Percentiles rank a stretch among this genome's conserved stretches.
Conservation (phyloP, 306 rosid species). For the Castanea mollissima region DNA sequence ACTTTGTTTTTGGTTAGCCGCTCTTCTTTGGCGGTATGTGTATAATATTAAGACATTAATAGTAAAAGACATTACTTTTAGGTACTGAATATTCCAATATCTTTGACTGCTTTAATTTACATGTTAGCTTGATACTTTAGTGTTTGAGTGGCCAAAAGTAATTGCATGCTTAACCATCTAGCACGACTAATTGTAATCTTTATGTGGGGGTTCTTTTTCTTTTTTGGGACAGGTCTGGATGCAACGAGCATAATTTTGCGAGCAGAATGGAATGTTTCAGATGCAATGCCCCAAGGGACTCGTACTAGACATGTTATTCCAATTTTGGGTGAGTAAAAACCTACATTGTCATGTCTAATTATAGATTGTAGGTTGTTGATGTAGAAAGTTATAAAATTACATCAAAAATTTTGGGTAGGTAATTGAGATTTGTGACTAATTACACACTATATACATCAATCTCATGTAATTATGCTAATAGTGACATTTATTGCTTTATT, state of each 20-base stretch:
- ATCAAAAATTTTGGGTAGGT: too few species aligned
- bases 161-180: not conserved
- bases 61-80: conserved; percentile 13
- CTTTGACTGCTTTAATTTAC: conserved; percentile 48
- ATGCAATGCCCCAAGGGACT: conserved; percentile 97
- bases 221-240: conserved; percentile 60
- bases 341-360: too few species aligned
- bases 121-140: not conserved
- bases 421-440: too few species aligned
- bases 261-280: conserved; percentile 94
- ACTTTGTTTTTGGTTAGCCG: conserved; percentile 17
- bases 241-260: conserved; percentile 98
- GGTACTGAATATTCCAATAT: conserved; percentile 16
- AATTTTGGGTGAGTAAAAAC: conserved; percentile 27
- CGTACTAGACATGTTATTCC: conserved; percentile 43
- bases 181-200: not conserved
- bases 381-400: too few species aligned
- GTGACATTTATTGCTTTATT: not conserved
- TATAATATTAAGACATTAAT: conserved; percentile 16
- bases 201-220: not conserved
- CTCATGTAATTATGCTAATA: not conserved
- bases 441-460: too few species aligned
- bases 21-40: conserved; percentile 4
- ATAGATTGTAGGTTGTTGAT: too few species aligned
- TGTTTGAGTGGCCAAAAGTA: not conserved